Base-by-base conservation (phyloP, 78 protist genomes). In the Dictyostelium intermedium region DNA sequence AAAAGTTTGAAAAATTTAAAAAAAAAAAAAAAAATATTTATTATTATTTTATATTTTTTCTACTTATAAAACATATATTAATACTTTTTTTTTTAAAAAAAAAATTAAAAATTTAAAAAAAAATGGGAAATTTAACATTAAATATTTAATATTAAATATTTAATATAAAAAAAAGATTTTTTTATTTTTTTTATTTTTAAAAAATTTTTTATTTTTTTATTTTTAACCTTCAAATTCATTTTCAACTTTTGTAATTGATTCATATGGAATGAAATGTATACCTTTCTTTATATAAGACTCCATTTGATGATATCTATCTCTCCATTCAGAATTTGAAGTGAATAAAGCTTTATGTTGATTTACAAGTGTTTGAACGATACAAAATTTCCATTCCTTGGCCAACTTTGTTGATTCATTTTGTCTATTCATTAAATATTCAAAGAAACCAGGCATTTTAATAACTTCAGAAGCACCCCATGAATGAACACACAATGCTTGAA, bases 351-450 rank as follows among this genome's bases (percentile, higher is more conserved):
- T 20, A 11, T 89, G 94, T 10, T 69, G 23, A 8, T 83, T 77
- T 16, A 80, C 86, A 2, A 89, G 16, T 37, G 83, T 89, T 63
- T 78, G 87, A n/a, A 89, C 35, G 14, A 89, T 89, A 5, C 34
- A 79, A 11, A 69, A 89, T 39, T 89, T 89, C 94, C 94, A 89
- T 70, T 89, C 94, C 30, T 84, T 69, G 10, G 20, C 63, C 14
- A 69, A 27, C 39, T 89, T 89, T 39, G 83, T 69, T 1, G 27
- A 69, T 39, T 89, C 94, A 56, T 56, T 60, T 6, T 14, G 27
- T 18, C 84, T 14, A 20, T 41, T 41, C 20, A 89, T 47, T 10
- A 89, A 39, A 70, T 89, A 89, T 43, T 89, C 94, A 23, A 56
- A 80, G 66, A 89, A 80, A 20, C 94, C 94, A 3, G 94, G 76